A percentile compares a stretch with the other conserved stretches of the same genome.
phyloP scores from a whole-genome alignment of 2,329 filamentous ascomycete species.

The Chaetomium strumarium region DNA sequence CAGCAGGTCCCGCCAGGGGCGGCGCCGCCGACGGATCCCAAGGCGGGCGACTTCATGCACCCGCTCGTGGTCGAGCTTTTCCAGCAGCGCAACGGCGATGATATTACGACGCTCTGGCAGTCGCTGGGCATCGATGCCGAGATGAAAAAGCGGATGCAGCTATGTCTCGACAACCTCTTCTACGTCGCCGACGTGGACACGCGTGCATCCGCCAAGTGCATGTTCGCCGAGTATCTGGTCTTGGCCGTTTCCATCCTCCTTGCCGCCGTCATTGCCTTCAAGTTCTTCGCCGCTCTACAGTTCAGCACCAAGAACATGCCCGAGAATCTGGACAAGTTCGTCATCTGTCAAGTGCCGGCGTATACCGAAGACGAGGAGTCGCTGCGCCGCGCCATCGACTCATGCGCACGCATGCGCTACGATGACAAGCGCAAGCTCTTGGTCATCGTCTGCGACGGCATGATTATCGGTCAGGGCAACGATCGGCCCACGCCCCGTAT shows the following conservation, averaged over 20 bases:
- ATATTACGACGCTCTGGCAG: slow-evolving; percentile 81
- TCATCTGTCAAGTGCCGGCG: slow-evolving; percentile 95
- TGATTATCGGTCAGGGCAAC: slow-evolving; percentile 99
- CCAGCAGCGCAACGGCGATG: slow-evolving; percentile 65
- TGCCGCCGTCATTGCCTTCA: slow-evolving; percentile 80
- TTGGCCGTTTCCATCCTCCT: slow-evolving; percentile 78
- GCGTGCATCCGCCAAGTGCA: slow-evolving; percentile 74
- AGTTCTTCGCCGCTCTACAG: slow-evolving; percentile 93
- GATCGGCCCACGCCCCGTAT: slow-evolving; percentile 93
- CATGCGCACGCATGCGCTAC: slow-evolving; percentile 88
- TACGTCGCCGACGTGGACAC: slow-evolving; percentile 91
- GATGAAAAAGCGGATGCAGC: slow-evolving; percentile 62
- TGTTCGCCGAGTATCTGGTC: slow-evolving; percentile 85
- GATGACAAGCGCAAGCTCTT: slow-evolving; percentile 97
- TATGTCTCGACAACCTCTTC: slow-evolving; percentile 90
- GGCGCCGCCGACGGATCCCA: slow-evolving; percentile 36
- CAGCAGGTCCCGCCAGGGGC: slow-evolving; percentile 52
- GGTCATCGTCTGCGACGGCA: slow-evolving; percentile 89
- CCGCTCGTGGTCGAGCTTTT: slow-evolving; percentile 69
- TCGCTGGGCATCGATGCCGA: slow-evolving; percentile 53
- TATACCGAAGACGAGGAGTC: slow-evolving; percentile 99
- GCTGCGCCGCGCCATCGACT: slow-evolving; percentile 92
- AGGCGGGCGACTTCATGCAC: slow-evolving; percentile 76
- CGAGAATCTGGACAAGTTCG: slow-evolving; percentile 95
- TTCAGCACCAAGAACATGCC: slow-evolving; percentile 87